These are phyloP conservation scores for Vigna hirtella DNA, from an alignment of 306 rosid species.

Conservation along the genomic window DNA sequence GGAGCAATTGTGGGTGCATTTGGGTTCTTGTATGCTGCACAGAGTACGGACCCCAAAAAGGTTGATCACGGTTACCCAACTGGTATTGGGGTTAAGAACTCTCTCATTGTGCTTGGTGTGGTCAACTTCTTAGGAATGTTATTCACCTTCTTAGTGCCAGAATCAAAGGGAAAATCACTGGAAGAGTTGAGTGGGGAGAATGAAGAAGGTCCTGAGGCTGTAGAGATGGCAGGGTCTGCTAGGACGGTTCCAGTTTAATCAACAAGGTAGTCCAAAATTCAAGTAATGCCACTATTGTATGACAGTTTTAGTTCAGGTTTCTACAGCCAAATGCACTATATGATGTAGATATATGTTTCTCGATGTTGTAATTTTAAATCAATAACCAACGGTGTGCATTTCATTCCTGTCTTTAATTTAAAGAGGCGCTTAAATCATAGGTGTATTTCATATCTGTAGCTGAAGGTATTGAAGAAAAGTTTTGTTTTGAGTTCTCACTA, in stretches of 20 bases:
- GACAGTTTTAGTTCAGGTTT: conserved; percentile 1
- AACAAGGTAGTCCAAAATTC: background rate
- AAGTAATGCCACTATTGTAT: conserved; percentile 10
- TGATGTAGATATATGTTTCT: conserved; percentile 34
- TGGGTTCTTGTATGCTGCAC: conserved; percentile 89
- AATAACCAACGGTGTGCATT: background rate
- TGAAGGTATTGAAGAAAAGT: conserved; percentile 4
- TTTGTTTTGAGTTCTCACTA: background rate
- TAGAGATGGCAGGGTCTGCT: conserved; percentile 20
- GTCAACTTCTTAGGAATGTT: conserved; percentile 69
- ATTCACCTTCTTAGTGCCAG: conserved; percentile 82
- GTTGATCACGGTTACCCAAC: conserved; percentile 73
- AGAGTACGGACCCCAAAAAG: conserved; percentile 40
- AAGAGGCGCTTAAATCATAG: background rate
- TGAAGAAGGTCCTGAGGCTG: conserved; percentile 44
- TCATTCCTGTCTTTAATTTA: conserved; percentile 7
- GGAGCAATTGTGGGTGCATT: conserved; percentile 94
- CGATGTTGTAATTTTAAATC: conserved; percentile 17
- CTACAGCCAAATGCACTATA: conserved; percentile 17
- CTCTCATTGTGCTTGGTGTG: conserved; percentile 74
- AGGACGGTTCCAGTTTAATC: conserved; percentile 62
- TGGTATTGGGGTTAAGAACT: conserved; percentile 79
- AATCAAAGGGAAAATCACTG: conserved; percentile 82
- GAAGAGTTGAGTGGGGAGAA: conserved; percentile 89
- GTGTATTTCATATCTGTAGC: background rate